Base-by-base conservation (phyloP, 2,329 filamentous ascomycete genomes). In the Celoporthe dispersa region DNA sequence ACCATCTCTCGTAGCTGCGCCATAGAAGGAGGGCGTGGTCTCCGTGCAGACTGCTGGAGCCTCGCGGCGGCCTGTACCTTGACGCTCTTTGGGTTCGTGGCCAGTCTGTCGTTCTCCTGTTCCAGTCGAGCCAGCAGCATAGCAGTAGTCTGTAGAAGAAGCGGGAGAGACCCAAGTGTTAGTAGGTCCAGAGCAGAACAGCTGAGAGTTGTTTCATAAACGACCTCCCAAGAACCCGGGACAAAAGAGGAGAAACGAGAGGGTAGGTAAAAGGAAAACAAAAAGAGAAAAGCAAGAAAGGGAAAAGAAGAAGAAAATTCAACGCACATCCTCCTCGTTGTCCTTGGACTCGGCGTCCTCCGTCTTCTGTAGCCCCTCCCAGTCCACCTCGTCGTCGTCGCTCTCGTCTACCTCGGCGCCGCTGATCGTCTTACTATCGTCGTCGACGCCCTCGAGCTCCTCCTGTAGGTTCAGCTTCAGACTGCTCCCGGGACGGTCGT, bases 91-190 rank as follows among this genome's bases (percentile, higher is more conserved):
- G 94, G 94, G 79, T 98, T 94, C 71, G 91, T 94, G 69, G 92
- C 93, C 74, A 98, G 84, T 74, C 94, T 94, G 75, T 95, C 93
- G 81, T 99, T 99, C 80, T 98, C 96, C 81, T 97, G 94, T 80
- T 99, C 96, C 68, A 99, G 86, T 72, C 94, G 90, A 73, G 95
- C 95, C 67, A 99, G 87, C 37, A 99, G 86, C 76, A 97, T 86
- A 16, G 94, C 91, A 68, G 94, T 97, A 69, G 93, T 93, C 93
- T 97, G 78, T 64, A n/a, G n/a, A n/a, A n/a, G 51, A 14, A n/a
- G 11, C 11, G n/a, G 9, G 0, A n/a, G 11, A 48, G n/a, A n/a
- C 67, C 35, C 31, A 41, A 7, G 62, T 70, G 77, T 82, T 76
- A 82, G 79, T 63, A 28, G 4, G 8, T 31, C n/a, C 28, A 57